These are phyloP conservation scores for Phaffia australis DNA, from an alignment of 768 basidiomycete genomes.

Conservation along the genomic window DNA sequence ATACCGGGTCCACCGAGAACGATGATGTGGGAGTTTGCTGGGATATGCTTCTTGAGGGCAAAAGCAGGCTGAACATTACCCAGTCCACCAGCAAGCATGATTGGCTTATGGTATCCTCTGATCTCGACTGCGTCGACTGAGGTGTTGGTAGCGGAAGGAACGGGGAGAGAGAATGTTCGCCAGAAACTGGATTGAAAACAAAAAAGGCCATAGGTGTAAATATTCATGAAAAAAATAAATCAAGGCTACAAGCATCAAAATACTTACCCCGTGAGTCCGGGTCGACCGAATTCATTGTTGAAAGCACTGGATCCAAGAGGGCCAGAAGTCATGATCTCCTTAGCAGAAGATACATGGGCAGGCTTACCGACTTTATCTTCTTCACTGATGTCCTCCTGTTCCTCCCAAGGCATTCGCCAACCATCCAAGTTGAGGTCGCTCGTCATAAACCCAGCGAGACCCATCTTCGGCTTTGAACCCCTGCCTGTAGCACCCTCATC, in stretches of 20 bases:
- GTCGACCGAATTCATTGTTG: conserved; percentile 97
- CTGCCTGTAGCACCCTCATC: conserved; percentile 94
- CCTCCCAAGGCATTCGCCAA: conserved; percentile 89
- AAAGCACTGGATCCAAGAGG: conserved; percentile 91
- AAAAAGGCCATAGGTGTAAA: not conserved
- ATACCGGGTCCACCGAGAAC: conserved; percentile 93
- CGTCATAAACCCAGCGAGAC: conserved; percentile 81
- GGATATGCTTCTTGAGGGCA: conserved; percentile 65
- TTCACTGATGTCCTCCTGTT: conserved; percentile 29
- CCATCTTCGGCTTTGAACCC: conserved; percentile 93
- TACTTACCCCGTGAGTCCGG: conserved; percentile 70
- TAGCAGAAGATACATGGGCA: conserved; percentile 74
- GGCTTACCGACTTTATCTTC: conserved; percentile 69
- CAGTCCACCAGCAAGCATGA: conserved; percentile 97
- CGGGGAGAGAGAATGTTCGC: conserved; percentile 77
- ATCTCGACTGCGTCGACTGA: conserved; percentile 46
- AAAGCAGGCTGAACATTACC: conserved; percentile 82
- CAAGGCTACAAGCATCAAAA: not conserved
- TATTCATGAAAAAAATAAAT: not conserved
- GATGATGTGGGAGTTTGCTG: conserved; percentile 71
- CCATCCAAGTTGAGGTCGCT: conserved; percentile 89
- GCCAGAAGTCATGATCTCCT: conserved; percentile 95
- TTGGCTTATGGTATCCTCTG: conserved; percentile 97
- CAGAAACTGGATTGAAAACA: conserved; percentile 42
- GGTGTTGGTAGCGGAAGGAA: conserved; percentile 43